phyloP scores from a whole-genome alignment of 805 yeast species.

The Torulaspora franciscae region DNA sequence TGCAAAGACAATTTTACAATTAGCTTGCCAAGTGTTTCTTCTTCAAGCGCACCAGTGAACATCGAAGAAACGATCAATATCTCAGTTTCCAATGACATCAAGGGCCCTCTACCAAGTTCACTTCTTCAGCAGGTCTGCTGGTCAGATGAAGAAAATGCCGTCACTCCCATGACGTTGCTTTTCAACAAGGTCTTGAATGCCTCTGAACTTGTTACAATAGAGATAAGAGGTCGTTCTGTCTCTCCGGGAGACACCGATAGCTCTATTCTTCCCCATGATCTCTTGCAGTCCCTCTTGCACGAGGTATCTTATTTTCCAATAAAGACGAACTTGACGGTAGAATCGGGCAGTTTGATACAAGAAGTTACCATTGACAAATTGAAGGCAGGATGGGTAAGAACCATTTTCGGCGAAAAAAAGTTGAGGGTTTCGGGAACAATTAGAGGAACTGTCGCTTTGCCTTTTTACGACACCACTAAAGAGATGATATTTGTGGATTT shows the following conservation, averaged over 20 bases:
- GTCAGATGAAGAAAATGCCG: constrained; percentile 31
- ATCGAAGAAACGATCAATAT: constrained; percentile 6
- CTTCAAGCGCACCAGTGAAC: constrained; percentile 13
- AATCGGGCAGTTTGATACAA: constrained; percentile 29
- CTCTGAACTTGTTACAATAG: constrained; percentile 17
- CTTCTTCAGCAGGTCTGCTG: constrained; percentile 29
- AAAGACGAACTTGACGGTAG: constrained; percentile 22
- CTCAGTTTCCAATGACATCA: constrained; percentile 13
- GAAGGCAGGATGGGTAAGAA: constrained; percentile 34
- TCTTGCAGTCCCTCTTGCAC: constrained; percentile 15
- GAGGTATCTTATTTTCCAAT: constrained; percentile 22
- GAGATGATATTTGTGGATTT: constrained; percentile 33
- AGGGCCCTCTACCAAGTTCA: constrained; percentile 27
- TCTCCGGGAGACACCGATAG: background rate
- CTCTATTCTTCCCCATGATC: constrained; percentile 16
- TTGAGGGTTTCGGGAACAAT: constrained; percentile 41
- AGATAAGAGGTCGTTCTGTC: constrained; percentile 17
- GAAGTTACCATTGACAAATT: constrained; percentile 39
- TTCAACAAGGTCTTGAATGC: constrained; percentile 25
- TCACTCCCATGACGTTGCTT: constrained; percentile 32
- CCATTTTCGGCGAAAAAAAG: constrained; percentile 27
- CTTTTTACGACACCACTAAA: constrained; percentile 29
- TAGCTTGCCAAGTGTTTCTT: constrained; percentile 25
- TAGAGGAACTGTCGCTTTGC: constrained; percentile 31
- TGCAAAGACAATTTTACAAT: constrained; percentile 35